Conservation (phyloP, 306 rosid genomes). For the Rubus parviflorus region DNA sequence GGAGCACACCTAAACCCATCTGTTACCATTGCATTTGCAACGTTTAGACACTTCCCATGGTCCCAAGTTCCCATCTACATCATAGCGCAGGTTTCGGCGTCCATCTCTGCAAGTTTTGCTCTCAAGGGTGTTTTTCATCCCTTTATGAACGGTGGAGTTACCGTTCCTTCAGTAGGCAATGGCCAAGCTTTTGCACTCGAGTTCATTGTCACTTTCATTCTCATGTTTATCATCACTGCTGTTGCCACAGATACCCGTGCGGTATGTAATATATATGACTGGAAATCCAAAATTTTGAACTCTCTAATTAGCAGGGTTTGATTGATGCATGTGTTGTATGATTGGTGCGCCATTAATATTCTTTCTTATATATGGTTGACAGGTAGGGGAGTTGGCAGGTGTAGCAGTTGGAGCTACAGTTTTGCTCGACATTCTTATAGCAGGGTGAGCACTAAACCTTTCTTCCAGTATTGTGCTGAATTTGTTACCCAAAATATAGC, state of each 20-base stretch:
- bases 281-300: neutral
- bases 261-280: constrained; percentile 22
- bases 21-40: constrained; percentile 49
- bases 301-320: neutral
- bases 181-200: constrained; percentile 50
- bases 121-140: constrained; percentile 37
- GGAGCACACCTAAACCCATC: constrained; percentile 67
- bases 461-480: neutral
- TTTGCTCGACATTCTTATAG: constrained; percentile 51
- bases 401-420: constrained; percentile 56
- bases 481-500: neutral
- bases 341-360: too few relatives aligned
- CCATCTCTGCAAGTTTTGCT: constrained; percentile 35
- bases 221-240: constrained; percentile 49
- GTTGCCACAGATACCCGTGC: constrained; percentile 54
- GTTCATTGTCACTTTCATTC: constrained; percentile 49
- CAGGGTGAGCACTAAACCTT: constrained; percentile 44
- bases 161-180: constrained; percentile 42
- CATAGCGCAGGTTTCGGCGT: constrained; percentile 38
- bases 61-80: constrained; percentile 44
- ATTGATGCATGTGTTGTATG: too few relatives aligned
- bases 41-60: constrained; percentile 37
- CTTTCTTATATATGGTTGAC: neutral
- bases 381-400: constrained; percentile 56
- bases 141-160: constrained; percentile 44